Evolutionary conservation across 345 rosid genomes (phyloP).

Genomic region (Pseudoturritis turrita): DNA sequence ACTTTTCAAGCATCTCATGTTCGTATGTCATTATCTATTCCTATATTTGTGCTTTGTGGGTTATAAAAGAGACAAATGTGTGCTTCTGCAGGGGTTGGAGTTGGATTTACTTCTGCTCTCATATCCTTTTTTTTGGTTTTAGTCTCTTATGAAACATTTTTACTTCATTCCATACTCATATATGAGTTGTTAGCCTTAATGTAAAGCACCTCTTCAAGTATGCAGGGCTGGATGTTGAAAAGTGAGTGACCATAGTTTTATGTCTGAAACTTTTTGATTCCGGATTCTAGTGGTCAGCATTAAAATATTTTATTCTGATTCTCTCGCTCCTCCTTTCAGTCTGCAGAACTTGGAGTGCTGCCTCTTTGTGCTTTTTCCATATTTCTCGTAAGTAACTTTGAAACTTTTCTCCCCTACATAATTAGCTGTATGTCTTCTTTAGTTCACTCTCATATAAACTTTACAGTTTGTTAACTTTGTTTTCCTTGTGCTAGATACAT

Average conservation of each 20-base stretch:
- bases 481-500: conserved; percentile 57
- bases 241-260: conserved; percentile 51
- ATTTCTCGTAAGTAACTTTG: conserved; percentile 68
- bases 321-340: conserved; percentile 38
- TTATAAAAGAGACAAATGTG: conserved; percentile 18
- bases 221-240: conserved; percentile 96
- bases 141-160: conserved; percentile 6
- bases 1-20: conserved; percentile 4
- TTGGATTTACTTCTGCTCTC: conserved; percentile 92
- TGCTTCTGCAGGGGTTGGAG: conserved; percentile 82
- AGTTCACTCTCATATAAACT: not conserved
- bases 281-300: conserved; percentile 6
- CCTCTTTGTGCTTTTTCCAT: conserved; percentile 94
- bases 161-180: not conserved
- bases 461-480: not conserved
- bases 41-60: not conserved
- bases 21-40: conserved; percentile 2
- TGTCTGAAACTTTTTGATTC: conserved; percentile 1
- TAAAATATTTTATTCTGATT: conserved; percentile 5
- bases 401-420: not conserved
- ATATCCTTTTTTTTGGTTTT: conserved; percentile 68
- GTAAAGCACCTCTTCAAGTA: conserved; percentile 88
- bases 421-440: not conserved
- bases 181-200: conserved; percentile 62
- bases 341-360: conserved; percentile 98